Conservation (phyloP, 495 filamentous ascomycete genomes). For the Xylaria castorea region DNA sequence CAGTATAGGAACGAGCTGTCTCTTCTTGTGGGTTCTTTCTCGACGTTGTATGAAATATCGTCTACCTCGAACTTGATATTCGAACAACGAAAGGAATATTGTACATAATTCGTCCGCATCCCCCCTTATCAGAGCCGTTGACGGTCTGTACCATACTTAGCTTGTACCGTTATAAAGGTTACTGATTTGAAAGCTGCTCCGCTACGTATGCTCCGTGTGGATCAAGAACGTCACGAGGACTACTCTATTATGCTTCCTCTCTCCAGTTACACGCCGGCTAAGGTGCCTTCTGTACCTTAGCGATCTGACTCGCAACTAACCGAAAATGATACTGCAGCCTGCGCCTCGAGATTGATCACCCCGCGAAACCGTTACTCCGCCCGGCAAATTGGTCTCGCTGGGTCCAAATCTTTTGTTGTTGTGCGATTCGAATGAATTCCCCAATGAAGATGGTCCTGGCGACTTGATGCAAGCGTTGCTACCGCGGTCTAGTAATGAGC, state of each 20-base stretch:
- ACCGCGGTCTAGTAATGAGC: background rate
- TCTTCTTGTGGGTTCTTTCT: background rate
- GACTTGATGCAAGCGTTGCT: slow-evolving; percentile 5
- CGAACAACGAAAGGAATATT: background rate
- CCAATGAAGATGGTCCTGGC: slow-evolving; percentile 7
- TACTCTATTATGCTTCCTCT: slow-evolving; percentile 15
- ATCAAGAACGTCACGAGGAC: slow-evolving; percentile 22
- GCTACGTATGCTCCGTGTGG: background rate
- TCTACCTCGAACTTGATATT: background rate
- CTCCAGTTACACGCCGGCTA: slow-evolving; percentile 10
- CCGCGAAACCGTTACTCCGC: slow-evolving; percentile 13
- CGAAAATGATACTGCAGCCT: slow-evolving; percentile 18
- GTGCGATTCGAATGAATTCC: background rate
- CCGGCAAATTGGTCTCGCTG: slow-evolving; percentile 9
- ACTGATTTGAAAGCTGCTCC: background rate
- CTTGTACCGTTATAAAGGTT: background rate
- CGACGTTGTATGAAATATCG: no score
- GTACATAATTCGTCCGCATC: background rate
- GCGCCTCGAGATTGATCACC: slow-evolving; percentile 14
- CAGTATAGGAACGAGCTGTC: background rate
- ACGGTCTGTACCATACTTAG: background rate
- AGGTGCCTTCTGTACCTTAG: slow-evolving; percentile 5
- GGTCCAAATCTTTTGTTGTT: slow-evolving; percentile 1
- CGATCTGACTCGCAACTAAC: slow-evolving; percentile 12
- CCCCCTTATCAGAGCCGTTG: background rate